phyloP scores from a whole-genome alignment of 768 basidiomycete genomes.

The Tulasnella calospora region DNA sequence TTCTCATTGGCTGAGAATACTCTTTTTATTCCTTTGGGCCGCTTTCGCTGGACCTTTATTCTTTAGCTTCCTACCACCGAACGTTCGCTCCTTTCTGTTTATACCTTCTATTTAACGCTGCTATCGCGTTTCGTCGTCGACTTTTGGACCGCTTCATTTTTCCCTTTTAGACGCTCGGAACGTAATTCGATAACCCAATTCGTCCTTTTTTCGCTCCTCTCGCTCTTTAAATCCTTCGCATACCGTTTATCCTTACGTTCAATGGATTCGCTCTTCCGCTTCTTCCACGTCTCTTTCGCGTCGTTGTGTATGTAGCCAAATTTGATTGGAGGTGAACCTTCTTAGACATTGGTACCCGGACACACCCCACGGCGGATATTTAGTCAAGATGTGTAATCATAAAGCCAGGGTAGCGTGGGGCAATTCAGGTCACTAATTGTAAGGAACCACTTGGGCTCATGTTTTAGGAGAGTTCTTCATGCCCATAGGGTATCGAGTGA shows the following conservation, averaged over 20 bases:
- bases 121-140: background rate
- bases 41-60: background rate
- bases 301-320: background rate
- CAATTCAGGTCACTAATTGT: too few species aligned
- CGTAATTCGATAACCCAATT: conserved; percentile 6
- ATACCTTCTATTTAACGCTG: background rate
- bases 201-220: background rate
- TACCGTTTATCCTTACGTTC: background rate
- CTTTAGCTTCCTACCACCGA: background rate
- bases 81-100: background rate
- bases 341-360: background rate
- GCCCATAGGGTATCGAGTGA: too few species aligned
- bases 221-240: background rate
- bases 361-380: background rate
- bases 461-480: too few species aligned
- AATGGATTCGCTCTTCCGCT: background rate
- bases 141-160: background rate
- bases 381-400: too few species aligned
- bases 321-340: background rate
- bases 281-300: background rate
- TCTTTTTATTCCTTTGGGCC: background rate
- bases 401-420: too few species aligned
- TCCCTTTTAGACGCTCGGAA: background rate
- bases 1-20: background rate
- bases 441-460: too few species aligned